Conservation (phyloP, 768 basidiomycete genomes). For the Gymnopilus dilepis region DNA sequence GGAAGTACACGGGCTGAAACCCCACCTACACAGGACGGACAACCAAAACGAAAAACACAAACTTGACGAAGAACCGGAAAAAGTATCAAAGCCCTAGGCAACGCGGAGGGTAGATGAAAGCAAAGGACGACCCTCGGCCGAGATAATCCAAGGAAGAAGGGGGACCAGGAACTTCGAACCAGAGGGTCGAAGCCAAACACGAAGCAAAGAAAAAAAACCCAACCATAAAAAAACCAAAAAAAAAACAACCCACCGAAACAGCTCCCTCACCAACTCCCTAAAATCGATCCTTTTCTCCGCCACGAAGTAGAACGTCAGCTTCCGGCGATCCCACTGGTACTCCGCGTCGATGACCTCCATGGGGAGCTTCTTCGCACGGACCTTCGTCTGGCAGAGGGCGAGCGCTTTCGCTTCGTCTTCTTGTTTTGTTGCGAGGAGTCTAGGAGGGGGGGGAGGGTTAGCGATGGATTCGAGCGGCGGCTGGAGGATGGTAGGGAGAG, state of each 20-base stretch:
- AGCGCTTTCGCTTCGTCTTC: constrained; percentile 94
- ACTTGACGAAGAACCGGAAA: too few species aligned
- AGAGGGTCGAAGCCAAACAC: neutral
- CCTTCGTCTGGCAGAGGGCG: constrained; percentile 89
- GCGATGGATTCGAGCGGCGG: neutral
- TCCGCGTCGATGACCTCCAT: constrained; percentile 99
- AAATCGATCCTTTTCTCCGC: constrained; percentile 97
- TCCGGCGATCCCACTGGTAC: constrained; percentile 99
- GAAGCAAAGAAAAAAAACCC: neutral
- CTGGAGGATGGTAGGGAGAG: neutral
- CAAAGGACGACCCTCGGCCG: too few species aligned
- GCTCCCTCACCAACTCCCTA: constrained; percentile 92
- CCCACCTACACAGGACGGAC: too few species aligned
- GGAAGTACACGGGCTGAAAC: too few species aligned
- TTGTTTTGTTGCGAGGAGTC: constrained; percentile 78
- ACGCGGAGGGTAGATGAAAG: too few species aligned
- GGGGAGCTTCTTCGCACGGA: constrained; percentile 90
- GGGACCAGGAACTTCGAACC: too few species aligned
- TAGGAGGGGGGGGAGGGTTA: constrained; percentile 30
- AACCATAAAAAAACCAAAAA: neutral
- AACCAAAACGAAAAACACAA: too few species aligned
- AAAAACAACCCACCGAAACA: constrained; percentile 71
- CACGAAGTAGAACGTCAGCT: constrained; percentile 97
- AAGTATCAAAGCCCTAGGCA: too few species aligned
- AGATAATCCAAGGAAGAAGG: too few species aligned